These are phyloP conservation scores for Colletotrichum sidae DNA, from an alignment of 2,329 filamentous ascomycete species.

Conservation along the genomic window DNA sequence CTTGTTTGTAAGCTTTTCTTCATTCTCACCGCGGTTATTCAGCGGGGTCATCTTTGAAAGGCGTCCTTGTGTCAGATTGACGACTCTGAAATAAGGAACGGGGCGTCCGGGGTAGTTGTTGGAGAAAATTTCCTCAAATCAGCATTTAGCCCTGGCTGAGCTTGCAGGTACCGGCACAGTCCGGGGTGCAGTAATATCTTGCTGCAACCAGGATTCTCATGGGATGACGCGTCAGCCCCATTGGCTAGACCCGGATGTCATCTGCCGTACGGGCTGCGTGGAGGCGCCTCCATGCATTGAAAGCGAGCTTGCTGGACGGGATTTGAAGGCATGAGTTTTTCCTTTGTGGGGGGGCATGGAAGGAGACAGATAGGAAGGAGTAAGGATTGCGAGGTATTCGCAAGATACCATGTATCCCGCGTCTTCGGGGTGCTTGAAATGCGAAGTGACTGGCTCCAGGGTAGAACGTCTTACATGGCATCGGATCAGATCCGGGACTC, in stretches of 20 bases:
- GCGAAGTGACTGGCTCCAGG: no score
- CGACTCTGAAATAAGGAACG: conserved; percentile 10
- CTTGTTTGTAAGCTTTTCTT: conserved; percentile 21
- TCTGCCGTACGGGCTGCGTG: not conserved
- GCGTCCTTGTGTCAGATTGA: conserved; percentile 20
- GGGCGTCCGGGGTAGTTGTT: conserved; percentile 21
- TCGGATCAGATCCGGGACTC: no score
- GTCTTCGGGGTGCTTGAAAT: no score
- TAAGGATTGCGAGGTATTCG: no score
- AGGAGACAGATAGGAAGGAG: no score
- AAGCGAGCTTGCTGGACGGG: conserved; percentile 14
- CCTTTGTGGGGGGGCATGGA: not conserved
- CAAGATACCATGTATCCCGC: no score
- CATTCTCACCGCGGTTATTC: conserved; percentile 15
- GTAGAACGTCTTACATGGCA: no score
- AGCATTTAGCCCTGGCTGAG: conserved; percentile 7
- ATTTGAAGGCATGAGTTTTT: conserved; percentile 10
- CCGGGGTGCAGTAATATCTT: not conserved
- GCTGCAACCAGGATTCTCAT: not conserved
- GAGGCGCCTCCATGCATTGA: not conserved
- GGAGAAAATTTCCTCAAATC: conserved; percentile 34
- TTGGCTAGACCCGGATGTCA: conserved; percentile 1
- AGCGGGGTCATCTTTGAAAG: not conserved
- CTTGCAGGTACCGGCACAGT: conserved; percentile 24
- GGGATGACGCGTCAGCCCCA: not conserved